Conservation (phyloP, 1,284 basidiomycete species). For the Puccinia hordei region DNA sequence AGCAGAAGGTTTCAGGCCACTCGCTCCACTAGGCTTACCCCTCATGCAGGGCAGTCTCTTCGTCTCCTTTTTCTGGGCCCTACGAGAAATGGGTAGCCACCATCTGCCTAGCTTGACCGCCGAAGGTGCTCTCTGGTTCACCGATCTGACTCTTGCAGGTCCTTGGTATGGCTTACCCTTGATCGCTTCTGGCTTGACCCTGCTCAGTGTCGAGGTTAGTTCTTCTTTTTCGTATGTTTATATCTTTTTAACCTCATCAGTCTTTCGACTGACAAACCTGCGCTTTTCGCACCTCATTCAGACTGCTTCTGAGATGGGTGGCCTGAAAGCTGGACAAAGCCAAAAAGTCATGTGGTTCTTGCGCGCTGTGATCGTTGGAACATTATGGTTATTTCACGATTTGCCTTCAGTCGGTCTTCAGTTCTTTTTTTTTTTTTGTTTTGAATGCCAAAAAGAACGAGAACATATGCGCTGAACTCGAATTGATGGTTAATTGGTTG, state of each 20-base stretch:
- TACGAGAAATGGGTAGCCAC: slow-evolving; percentile 37
- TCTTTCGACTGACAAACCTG: background rate
- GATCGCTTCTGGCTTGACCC: slow-evolving; percentile 36
- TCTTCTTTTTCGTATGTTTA: background rate
- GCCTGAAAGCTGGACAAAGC: slow-evolving; percentile 40
- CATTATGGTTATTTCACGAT: slow-evolving; percentile 40
- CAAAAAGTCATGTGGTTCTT: slow-evolving; percentile 42
- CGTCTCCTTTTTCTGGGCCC: slow-evolving; percentile 48
- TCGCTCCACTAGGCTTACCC: slow-evolving; percentile 38
- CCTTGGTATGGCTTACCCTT: slow-evolving; percentile 47
- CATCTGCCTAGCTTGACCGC: slow-evolving; percentile 24
- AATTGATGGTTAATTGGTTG: background rate
- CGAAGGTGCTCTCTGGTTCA: slow-evolving; percentile 44
- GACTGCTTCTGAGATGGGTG: slow-evolving; percentile 48
- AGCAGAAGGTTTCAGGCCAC: slow-evolving; percentile 32
- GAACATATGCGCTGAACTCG: background rate
- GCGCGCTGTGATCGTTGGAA: slow-evolving; percentile 30
- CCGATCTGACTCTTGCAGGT: slow-evolving; percentile 29
- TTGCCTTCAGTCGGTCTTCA: slow-evolving; percentile 37
- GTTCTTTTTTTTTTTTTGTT: background rate
- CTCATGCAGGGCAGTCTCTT: slow-evolving; percentile 41
- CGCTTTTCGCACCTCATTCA: background rate
- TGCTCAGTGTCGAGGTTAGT: slow-evolving; percentile 42
- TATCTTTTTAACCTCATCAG: background rate
- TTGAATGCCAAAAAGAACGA: too few species aligned